These are phyloP conservation scores for Buxus sempervirens DNA, from an alignment of 164 flowering plant species.

Conservation along the genomic window DNA sequence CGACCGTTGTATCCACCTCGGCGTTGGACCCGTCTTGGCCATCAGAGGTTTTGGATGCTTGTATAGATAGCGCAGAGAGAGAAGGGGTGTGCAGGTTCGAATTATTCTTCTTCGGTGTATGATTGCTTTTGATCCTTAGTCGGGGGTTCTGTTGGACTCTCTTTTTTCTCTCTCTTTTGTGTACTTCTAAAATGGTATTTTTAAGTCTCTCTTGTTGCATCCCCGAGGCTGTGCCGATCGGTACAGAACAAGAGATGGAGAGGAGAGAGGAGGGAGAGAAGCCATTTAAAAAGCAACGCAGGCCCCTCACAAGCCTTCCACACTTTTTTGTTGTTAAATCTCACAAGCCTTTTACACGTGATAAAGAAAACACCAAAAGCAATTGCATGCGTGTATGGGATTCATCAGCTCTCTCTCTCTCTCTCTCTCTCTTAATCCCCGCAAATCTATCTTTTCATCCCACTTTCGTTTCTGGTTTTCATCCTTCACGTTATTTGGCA, in stretches of 20 bases:
- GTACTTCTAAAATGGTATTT: background rate
- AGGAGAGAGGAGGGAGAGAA: conserved; percentile 18
- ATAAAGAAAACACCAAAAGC: conserved; percentile 65
- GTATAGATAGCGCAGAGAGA: conserved; percentile 12
- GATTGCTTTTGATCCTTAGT: conserved; percentile 36
- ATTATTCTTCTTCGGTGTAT: conserved; percentile 66
- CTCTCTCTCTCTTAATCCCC: conserved; percentile 16
- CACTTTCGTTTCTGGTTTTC: conserved; percentile 21
- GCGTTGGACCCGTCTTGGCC: too few species aligned
- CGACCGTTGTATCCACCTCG: background rate
- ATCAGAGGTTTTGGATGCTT: background rate
- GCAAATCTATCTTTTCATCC: conserved; percentile 20
- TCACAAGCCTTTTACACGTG: conserved; percentile 69
- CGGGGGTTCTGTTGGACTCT: conserved; percentile 33
- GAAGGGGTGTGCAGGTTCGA: conserved; percentile 61
- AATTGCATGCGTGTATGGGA: conserved; percentile 74
- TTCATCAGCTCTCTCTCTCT: conserved; percentile 26
- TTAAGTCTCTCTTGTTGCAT: conserved; percentile 15
- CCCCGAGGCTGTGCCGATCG: conserved; percentile 46
- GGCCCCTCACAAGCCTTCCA: conserved; percentile 44
- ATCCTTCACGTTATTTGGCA: conserved; percentile 19
- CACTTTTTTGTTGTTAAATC: too few species aligned
- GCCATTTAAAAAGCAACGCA: conserved; percentile 15
- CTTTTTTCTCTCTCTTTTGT: conserved; percentile 8
- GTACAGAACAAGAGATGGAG: conserved; percentile 21